Conservation (phyloP, 148 eudicot genomes). For the Rhododendron vialii region DNA sequence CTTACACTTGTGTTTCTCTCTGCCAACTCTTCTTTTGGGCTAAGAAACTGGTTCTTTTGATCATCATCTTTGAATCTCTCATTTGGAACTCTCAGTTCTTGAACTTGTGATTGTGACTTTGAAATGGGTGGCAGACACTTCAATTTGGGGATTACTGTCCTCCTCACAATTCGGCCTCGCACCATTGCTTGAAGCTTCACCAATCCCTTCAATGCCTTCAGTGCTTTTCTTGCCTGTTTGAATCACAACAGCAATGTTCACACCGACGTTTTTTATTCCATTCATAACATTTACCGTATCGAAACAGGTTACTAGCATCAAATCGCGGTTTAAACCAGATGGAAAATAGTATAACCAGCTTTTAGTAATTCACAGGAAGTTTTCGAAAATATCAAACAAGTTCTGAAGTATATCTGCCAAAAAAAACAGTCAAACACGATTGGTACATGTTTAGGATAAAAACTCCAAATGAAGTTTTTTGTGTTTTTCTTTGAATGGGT, state of each 20-base stretch:
- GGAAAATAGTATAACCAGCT: neutral
- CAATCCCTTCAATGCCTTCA: slow-evolving; percentile 58
- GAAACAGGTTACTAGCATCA: neutral
- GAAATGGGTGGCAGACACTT: slow-evolving; percentile 20
- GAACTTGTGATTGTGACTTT: slow-evolving; percentile 4
- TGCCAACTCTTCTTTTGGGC: slow-evolving; percentile 22
- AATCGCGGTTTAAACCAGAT: neutral
- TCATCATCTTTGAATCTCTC: slow-evolving; percentile 11
- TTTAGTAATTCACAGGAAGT: neutral
- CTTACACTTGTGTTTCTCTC: slow-evolving; percentile 27
- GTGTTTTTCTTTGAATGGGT: neutral
- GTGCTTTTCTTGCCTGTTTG: slow-evolving; percentile 60
- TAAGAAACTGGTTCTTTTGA: slow-evolving; percentile 22
- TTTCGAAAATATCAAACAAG: neutral
- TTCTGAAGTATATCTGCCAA: neutral
- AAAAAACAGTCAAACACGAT: neutral
- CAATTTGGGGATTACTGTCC: slow-evolving; percentile 25
- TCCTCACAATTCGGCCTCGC: slow-evolving; percentile 54
- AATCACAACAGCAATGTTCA: neutral
- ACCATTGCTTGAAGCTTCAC: slow-evolving; percentile 62
- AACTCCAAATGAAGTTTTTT: neutral
- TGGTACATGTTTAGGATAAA: neutral
- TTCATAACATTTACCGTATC: neutral
- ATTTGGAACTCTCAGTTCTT: slow-evolving; percentile 14
- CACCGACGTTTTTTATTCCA: neutral